Conservation (phyloP, 2,329 filamentous ascomycete genomes). For the Phyllosticta citrichinensis region DNA sequence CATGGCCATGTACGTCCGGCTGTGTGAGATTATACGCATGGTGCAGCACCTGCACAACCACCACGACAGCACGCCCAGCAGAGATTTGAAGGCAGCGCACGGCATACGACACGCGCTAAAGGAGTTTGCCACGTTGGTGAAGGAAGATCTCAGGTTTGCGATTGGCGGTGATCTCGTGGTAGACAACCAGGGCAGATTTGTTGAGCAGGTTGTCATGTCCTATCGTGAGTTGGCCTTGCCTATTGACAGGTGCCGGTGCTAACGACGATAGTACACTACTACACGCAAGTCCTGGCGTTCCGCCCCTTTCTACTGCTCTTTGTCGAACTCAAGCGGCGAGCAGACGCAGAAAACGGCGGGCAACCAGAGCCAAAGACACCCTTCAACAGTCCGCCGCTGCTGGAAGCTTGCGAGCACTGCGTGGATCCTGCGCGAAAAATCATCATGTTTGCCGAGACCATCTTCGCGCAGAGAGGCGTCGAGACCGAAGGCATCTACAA, state of each 20-base stretch:
- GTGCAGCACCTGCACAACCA: slow-evolving; percentile 8
- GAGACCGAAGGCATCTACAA: slow-evolving; percentile 1
- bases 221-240: neutral
- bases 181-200: slow-evolving; percentile 1
- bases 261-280: neutral
- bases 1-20: neutral
- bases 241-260: neutral
- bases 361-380: slow-evolving; percentile 4
- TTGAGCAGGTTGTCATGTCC: slow-evolving; percentile 1
- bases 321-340: slow-evolving; percentile 7
- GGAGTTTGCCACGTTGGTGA: neutral
- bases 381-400: slow-evolving; percentile 5
- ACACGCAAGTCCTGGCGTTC: slow-evolving; percentile 7
- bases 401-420: slow-evolving; percentile 7
- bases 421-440: slow-evolving; percentile 9
- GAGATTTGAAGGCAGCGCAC: slow-evolving; percentile 3
- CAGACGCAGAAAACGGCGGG: slow-evolving; percentile 1
- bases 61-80: slow-evolving; percentile 2
- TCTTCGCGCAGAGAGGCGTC: neutral
- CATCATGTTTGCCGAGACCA: slow-evolving; percentile 1
- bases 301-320: slow-evolving; percentile 8
- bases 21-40: slow-evolving; percentile 4
- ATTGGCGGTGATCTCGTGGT: neutral
- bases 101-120: slow-evolving; percentile 4
- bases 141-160: slow-evolving; percentile 4